Evolutionary conservation across 768 basidiomycete genomes (phyloP).

Genomic region (Lepiota subincarnata): DNA sequence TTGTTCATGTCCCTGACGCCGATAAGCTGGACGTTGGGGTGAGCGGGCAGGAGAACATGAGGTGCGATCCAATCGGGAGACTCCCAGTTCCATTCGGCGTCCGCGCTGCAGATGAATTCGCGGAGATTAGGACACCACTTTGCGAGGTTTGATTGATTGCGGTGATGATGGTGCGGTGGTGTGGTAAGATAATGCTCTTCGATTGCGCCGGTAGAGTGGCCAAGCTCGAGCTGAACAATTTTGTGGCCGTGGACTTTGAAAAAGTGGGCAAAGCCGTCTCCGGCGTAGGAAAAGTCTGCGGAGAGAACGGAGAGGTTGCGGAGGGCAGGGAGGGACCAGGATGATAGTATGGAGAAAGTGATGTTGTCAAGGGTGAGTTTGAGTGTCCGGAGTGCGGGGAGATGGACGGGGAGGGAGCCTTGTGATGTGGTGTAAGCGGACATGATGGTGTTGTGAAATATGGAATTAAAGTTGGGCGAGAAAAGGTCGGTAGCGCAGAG

Average conservation of each 20-base stretch:
- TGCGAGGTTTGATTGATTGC: constrained; percentile 38
- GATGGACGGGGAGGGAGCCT: constrained; percentile 30
- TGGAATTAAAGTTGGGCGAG: constrained; percentile 17
- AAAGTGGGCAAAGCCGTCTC: constrained; percentile 58
- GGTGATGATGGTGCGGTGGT: constrained; percentile 30
- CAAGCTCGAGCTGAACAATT: constrained; percentile 64
- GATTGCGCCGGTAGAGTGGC: constrained; percentile 63
- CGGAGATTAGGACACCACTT: constrained; percentile 65
- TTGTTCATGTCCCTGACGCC: constrained; percentile 70
- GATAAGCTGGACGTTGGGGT: constrained; percentile 59
- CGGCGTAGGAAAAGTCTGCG: constrained; percentile 69
- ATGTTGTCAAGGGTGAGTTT: constrained; percentile 70
- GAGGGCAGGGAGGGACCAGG: constrained; percentile 63
- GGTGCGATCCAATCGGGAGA: constrained; percentile 79
- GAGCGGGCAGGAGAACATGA: constrained; percentile 63
- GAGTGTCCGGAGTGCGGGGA: constrained; percentile 65
- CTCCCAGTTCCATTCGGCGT: constrained; percentile 81
- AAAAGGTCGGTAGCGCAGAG: constrained; percentile 48
- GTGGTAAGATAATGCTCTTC: constrained; percentile 64
- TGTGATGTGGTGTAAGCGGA: constrained; percentile 21
- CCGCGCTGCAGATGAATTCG: constrained; percentile 71
- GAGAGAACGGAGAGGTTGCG: constrained; percentile 64
- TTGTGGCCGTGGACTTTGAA: constrained; percentile 62
- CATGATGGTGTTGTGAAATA: constrained; percentile 8
- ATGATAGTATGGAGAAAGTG: constrained; percentile 61